phyloP scores from a whole-genome alignment of 345 rosid genomes.

The Dipteronia dyeriana region DNA sequence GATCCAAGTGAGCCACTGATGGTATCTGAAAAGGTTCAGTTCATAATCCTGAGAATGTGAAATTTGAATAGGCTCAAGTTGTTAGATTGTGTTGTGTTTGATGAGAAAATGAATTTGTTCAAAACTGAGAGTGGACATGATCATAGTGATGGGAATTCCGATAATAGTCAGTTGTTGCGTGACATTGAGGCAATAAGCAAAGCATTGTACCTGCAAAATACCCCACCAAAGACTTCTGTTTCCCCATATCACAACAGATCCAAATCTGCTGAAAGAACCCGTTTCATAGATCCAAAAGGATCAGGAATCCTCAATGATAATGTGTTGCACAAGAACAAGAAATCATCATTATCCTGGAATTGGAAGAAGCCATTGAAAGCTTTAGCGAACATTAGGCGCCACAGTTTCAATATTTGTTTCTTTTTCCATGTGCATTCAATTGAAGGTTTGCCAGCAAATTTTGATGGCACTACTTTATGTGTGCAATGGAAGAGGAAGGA shows the following conservation, averaged over 20 bases:
- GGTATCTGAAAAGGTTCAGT: slow-evolving; percentile 13
- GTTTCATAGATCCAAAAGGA: slow-evolving; percentile 28
- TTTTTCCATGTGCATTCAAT: slow-evolving; percentile 76
- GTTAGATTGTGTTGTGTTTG: slow-evolving; percentile 24
- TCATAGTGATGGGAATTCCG: slow-evolving; percentile 32
- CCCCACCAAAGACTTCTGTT: slow-evolving; percentile 42
- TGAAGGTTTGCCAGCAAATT: slow-evolving; percentile 60
- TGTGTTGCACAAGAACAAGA: slow-evolving; percentile 42
- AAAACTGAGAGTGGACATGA: slow-evolving; percentile 31
- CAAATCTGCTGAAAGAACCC: slow-evolving; percentile 45
- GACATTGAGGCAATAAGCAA: slow-evolving; percentile 79
- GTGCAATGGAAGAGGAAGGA: slow-evolving; percentile 78
- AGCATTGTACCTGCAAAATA: slow-evolving; percentile 59
- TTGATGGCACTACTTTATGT: slow-evolving; percentile 47
- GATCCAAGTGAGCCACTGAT: slow-evolving; percentile 10
- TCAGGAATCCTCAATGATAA: slow-evolving; percentile 23
- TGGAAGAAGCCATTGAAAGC: slow-evolving; percentile 89
- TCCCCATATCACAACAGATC: slow-evolving; percentile 43
- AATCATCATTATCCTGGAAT: slow-evolving; percentile 50
- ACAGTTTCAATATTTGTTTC: slow-evolving; percentile 63
- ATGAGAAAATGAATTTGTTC: slow-evolving; percentile 46
- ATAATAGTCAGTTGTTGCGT: slow-evolving; percentile 54
- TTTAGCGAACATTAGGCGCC: slow-evolving; percentile 57
- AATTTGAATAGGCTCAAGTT: slow-evolving; percentile 10
- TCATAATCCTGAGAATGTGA: neutral